Evolutionary conservation across 495 filamentous ascomycete genomes (phyloP).

Genomic region (Cryomyces minteri): DNA sequence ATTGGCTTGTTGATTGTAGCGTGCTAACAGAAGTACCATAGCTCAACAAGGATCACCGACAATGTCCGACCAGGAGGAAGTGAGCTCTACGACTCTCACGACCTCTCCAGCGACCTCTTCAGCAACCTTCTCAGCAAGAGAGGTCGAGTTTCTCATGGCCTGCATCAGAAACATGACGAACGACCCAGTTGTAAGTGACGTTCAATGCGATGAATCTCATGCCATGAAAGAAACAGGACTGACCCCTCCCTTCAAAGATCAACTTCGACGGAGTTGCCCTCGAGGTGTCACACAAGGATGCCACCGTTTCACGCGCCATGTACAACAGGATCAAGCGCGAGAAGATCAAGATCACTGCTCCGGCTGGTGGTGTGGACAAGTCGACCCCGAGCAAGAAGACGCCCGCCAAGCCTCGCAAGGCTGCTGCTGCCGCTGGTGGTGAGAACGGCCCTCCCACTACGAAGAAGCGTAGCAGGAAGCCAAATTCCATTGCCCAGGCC

Average conservation of each 20-base stretch:
- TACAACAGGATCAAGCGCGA: slow-evolving; percentile 5
- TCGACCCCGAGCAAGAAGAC: neutral
- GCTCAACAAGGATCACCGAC: too few relatives aligned
- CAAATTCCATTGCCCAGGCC: neutral
- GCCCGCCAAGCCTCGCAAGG: neutral
- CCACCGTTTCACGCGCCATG: slow-evolving; percentile 9
- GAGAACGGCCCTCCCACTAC: neutral
- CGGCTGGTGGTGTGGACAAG: neutral
- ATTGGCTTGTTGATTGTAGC: too few relatives aligned
- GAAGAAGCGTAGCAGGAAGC: neutral
- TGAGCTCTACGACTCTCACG: too few relatives aligned
- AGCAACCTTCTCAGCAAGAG: too few relatives aligned
- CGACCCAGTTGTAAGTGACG: neutral
- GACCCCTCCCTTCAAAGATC: slow-evolving; percentile 1
- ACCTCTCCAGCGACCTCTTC: too few relatives aligned
- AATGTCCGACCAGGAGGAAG: too few relatives aligned
- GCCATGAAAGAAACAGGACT: too few relatives aligned
- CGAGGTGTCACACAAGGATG: slow-evolving; percentile 4
- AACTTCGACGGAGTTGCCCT: slow-evolving; percentile 8
- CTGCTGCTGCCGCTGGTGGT: neutral
- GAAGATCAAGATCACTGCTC: neutral
- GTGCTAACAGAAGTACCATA: too few relatives aligned
- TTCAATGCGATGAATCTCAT: neutral
- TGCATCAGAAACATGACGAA: neutral
- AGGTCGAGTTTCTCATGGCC: neutral